Evolutionary conservation across 2,329 filamentous ascomycete species (phyloP), one percentile per base, ranked within the genome.

Genomic region (Curvularia sp.): DNA sequence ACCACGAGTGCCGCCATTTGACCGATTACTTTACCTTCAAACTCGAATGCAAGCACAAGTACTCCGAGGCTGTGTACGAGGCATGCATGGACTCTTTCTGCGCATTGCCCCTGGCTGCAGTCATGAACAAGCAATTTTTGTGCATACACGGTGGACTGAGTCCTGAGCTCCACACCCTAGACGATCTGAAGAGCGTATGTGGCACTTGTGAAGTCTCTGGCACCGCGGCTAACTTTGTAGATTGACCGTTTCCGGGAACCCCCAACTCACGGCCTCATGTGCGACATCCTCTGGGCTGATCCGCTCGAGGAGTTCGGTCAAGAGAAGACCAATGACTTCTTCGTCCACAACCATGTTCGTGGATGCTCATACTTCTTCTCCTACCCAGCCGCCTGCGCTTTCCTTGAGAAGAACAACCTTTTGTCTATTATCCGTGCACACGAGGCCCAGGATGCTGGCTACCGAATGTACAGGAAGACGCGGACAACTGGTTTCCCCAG

Each of bases 1-100:
- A 99, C 80, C 95, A 99, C 82, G 95, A 99, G 81, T 99, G 95
- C 80, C 90, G 95, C 73, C 95, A 99, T 83, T 86, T 99, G 85
- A 99, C 95, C 57, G 95, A 99, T 77, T 99, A 99, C 85, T 99
- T 99, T 82, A 99, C 95, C 61, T 99, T 99, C 85, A 98, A 99
- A 85, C 88, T 99, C 58, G 95, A 99, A 80, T 99, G 95, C 85
- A 97, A 97, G 83, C 95, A 99, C 86, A 99, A 99, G 80, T 99
- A 99, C 81, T 97, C 92, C 33, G 95, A 98, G 81, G 86, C 86
- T 64, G 86, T 99, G 60, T 99, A 99, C 78, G 94, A 99, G 74
- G 94, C 95, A 57, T 98, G 95, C 82, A 96, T 97, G 88, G 94
- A 99, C 66, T 96, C 95, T 0, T 99, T 99, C 85, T 99, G 95